These are phyloP conservation scores for Kodamaea fungicola DNA, from an alignment of 1,139 yeast species.

Conservation along the genomic window DNA sequence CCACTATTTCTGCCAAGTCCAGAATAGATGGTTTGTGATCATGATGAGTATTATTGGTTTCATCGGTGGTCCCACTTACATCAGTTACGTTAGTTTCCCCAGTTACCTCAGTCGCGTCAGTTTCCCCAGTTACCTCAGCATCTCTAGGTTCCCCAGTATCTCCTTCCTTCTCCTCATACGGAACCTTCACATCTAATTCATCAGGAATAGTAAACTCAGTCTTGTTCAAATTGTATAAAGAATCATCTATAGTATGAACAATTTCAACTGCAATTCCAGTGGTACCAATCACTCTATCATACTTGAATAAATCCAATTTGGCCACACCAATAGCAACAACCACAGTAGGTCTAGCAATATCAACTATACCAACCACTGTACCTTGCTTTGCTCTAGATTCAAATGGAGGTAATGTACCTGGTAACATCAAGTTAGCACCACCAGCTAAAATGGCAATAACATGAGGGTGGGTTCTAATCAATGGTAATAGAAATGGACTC, in stretches of 20 bases:
- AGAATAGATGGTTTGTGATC: constrained; percentile 8
- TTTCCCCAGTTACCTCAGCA: neutral
- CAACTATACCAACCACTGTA: constrained; percentile 68
- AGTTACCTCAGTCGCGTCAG: constrained; percentile 6
- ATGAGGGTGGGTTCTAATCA: constrained; percentile 65
- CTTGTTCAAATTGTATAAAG: constrained; percentile 44
- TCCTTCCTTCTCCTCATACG: constrained; percentile 25
- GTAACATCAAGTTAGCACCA: constrained; percentile 91
- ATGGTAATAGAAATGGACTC: constrained; percentile 62
- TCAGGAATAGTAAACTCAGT: constrained; percentile 7
- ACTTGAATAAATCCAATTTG: constrained; percentile 44
- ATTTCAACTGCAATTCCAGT: constrained; percentile 69
- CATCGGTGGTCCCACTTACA: constrained; percentile 6
- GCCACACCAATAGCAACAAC: constrained; percentile 77
- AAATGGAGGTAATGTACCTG: constrained; percentile 83
- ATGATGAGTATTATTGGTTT: constrained; percentile 4
- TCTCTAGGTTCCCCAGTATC: constrained; percentile 13
- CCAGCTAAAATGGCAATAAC: constrained; percentile 61
- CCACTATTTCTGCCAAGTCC: constrained; percentile 27
- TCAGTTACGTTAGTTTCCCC: constrained; percentile 5
- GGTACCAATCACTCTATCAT: constrained; percentile 46
- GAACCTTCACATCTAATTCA: constrained; percentile 40
- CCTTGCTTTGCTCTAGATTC: constrained; percentile 48
- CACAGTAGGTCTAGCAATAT: constrained; percentile 56
- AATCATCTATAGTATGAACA: constrained; percentile 54